These are phyloP conservation scores for Capillidium rhysosporum DNA, from an alignment of 371 early-diverging fungal species.

Conservation along the genomic window DNA sequence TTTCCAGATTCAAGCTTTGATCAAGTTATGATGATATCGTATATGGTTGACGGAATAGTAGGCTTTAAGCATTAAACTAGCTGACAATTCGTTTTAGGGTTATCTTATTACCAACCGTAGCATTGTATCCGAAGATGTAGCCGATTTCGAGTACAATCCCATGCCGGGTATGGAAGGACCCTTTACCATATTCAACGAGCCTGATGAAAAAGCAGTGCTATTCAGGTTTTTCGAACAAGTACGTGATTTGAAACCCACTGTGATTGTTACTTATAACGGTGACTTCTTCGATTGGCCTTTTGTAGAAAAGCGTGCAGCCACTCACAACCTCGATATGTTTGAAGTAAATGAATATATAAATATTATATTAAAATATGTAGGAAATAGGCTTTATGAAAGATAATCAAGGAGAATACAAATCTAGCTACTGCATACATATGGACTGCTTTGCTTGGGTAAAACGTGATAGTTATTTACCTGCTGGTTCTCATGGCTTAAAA, in stretches of 20 bases:
- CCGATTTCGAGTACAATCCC: slow-evolving; percentile 96
- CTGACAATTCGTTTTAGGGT: slow-evolving; percentile 29
- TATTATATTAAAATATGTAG: slow-evolving; percentile 13
- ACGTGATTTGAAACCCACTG: slow-evolving; percentile 66
- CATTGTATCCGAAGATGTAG: slow-evolving; percentile 91
- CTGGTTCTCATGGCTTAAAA: slow-evolving; percentile 94
- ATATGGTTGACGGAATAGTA: slow-evolving; percentile 82
- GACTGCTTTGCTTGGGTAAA: slow-evolving; percentile 99
- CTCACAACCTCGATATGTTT: slow-evolving; percentile 67
- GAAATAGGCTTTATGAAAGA: slow-evolving; percentile 75
- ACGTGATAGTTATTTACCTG: slow-evolving; percentile 97
- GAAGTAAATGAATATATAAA: slow-evolving; percentile 14
- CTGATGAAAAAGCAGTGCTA: slow-evolving; percentile 60
- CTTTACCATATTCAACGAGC: slow-evolving; percentile 96
- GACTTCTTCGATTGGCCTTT: slow-evolving; percentile 99
- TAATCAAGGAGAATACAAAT: slow-evolving; percentile 69
- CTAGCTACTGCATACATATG: slow-evolving; percentile 88
- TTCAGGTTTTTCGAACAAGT: slow-evolving; percentile 88
- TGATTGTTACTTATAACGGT: slow-evolving; percentile 98
- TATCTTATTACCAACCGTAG: slow-evolving; percentile 95
- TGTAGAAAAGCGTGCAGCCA: slow-evolving; percentile 69
- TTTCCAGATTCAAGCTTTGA: slow-evolving; percentile 93
- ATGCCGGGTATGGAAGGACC: slow-evolving; percentile 89
- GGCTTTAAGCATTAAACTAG: slow-evolving; percentile 14
- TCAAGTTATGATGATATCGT: slow-evolving; percentile 99